Evolutionary conservation across 345 rosid genomes (phyloP).

Genomic region (Euclidium syriacum): DNA sequence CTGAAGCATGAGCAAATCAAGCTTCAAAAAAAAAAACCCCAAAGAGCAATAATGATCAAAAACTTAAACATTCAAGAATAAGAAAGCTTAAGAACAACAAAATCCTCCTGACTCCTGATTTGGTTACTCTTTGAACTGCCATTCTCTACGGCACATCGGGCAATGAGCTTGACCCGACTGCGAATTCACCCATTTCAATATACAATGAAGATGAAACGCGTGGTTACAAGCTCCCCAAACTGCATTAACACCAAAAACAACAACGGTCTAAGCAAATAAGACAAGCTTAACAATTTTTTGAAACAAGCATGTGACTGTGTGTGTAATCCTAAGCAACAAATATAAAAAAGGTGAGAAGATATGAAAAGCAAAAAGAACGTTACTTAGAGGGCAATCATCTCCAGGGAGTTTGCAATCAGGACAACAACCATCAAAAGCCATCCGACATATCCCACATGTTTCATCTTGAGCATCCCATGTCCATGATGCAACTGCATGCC

Average conservation of each 20-base stretch:
- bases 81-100: not conserved
- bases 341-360: not conserved
- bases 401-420: conserved; percentile 91
- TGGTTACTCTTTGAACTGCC: conserved; percentile 64
- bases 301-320: not conserved
- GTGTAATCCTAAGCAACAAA: not conserved
- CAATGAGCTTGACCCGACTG: conserved; percentile 89
- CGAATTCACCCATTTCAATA: conserved; percentile 91
- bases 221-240: conserved; percentile 77
- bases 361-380: conserved; percentile 15
- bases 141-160: conserved; percentile 83
- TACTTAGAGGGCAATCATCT: conserved; percentile 89
- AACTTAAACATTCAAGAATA: too few species aligned
- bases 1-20: not conserved
- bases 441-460: conserved; percentile 93
- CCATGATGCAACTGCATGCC: conserved; percentile 98
- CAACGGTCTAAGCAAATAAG: not conserved
- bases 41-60: too few species aligned
- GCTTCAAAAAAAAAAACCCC: not conserved
- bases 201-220: conserved; percentile 91
- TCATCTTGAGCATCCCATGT: conserved; percentile 98
- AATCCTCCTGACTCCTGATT: not conserved
- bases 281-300: not conserved
- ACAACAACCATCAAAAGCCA: conserved; percentile 97
- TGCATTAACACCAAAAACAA: conserved; percentile 23